A percentile compares a stretch with the other conserved stretches of the same genome.
Conservation (phyloP, 352 stramenopile genomes). For the Thalassiosira mediterranea region DNA sequence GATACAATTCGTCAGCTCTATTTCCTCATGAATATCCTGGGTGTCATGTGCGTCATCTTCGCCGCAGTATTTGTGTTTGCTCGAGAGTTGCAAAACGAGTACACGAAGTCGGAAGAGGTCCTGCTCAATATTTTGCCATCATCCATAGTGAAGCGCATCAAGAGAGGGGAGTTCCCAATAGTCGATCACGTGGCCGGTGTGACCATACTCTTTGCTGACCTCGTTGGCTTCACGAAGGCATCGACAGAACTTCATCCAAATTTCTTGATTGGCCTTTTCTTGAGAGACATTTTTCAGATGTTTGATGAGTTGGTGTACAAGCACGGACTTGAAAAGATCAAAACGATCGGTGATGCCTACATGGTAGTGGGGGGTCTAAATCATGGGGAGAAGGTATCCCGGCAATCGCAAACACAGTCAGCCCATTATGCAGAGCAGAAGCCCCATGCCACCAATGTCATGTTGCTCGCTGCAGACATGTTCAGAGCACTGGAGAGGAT, state of each 20-base stretch:
- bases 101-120: constrained; percentile 47
- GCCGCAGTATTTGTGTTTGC: constrained; percentile 38
- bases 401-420: background rate
- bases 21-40: constrained; percentile 54
- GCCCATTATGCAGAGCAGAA: background rate
- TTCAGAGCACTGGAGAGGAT: constrained; percentile 27
- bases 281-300: constrained; percentile 45
- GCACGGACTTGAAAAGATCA: constrained; percentile 50
- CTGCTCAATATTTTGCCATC: constrained; percentile 47
- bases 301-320: constrained; percentile 47
- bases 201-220: constrained; percentile 33
- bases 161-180: constrained; percentile 46
- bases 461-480: constrained; percentile 45
- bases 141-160: constrained; percentile 44
- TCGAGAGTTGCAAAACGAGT: constrained; percentile 40
- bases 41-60: constrained; percentile 34
- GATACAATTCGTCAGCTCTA: constrained; percentile 32
- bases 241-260: constrained; percentile 49
- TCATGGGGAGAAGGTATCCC: constrained; percentile 19
- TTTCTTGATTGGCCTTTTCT: constrained; percentile 49
- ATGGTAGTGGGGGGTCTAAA: constrained; percentile 53
- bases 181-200: constrained; percentile 41
- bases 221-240: constrained; percentile 53
- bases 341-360: constrained; percentile 56
- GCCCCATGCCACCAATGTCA: constrained; percentile 30